Base-by-base conservation (phyloP, 177 flowering plant genomes). In the Tripterygium wilfordii region DNA sequence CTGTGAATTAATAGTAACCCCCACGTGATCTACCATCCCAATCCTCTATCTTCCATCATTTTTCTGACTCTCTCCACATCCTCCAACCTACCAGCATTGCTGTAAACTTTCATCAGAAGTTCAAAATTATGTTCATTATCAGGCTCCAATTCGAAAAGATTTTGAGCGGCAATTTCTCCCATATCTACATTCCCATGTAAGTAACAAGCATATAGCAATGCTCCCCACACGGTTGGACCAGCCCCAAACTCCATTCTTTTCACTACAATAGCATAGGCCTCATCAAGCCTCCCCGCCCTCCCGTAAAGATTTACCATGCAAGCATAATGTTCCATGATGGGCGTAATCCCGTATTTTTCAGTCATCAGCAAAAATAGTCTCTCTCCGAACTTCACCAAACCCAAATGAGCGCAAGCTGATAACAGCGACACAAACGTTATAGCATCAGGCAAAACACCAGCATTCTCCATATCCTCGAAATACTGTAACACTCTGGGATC, bases 181-280 rank as follows among this genome's bases (percentile, higher is more conserved):
- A 83, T 57, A 1, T 61, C 75, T 2, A 63, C 76, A 61, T 77
- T 69, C 13, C 78, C 75, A 62, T 88, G 87, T 40, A 83, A 36
- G 28, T 47, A 76, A 58, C 95, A 88, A 51, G 81, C 86, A 67
- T 75, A 77, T 15, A 91, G 42, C 66, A 89, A 55, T 40, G 96
- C 96, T 27, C 98, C 96, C 98, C 98, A 92, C 5, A 78, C 80
- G 5, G 88, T 82, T 10, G 87, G 73, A 39, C 96, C 89, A 12
- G 85, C 85, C 42, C 72, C 77, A 37, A 74, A 62, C 39, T 67
- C 78, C 86, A 85, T 83, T 50, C 41, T 49, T 23, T 72, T 61
- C 19, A 28, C 36, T 33, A 86, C 56, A 7, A 82, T 41, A 2
- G 60, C 68, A 56, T 77, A 80, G 16, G 96, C 96, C 55, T 92